Conservation (phyloP, 2,329 filamentous ascomycete genomes). For the Aphanocladium album region DNA sequence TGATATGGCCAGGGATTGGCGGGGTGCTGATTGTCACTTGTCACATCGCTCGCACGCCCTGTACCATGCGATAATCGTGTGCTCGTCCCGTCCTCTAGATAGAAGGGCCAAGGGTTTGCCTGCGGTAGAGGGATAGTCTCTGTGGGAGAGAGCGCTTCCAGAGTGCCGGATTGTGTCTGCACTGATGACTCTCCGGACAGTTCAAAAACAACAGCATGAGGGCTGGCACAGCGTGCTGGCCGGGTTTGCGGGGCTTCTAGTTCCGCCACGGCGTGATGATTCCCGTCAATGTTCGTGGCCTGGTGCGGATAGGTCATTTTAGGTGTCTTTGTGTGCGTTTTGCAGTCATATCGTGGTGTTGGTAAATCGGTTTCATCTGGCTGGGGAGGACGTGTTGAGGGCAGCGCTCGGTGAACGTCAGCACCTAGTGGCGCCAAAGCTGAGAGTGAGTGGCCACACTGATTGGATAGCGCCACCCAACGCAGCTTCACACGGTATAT, state of each 20-base stretch:
- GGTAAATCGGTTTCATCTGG: not conserved
- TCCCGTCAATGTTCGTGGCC: not conserved
- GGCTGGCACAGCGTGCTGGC: not conserved
- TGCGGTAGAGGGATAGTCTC: not conserved
- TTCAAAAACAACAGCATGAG: constrained; percentile 25
- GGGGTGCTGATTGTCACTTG: not conserved
- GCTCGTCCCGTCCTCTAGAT: constrained; percentile 20
- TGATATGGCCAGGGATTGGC: constrained; percentile 32
- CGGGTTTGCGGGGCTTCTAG: not conserved
- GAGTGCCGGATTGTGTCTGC: not conserved
- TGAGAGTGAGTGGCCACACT: not conserved
- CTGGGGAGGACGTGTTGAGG: not conserved
- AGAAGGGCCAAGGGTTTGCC: constrained; percentile 27
- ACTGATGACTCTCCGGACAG: constrained; percentile 27
- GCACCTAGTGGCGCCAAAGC: not conserved
- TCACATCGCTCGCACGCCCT: not conserved
- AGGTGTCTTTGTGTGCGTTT: not conserved
- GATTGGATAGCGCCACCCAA: not conserved
- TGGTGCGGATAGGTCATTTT: not conserved
- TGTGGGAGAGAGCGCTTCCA: not conserved
- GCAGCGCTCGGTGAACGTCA: not conserved
- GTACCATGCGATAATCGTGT: not conserved
- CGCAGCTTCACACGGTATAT: not conserved
- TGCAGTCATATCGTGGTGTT: not conserved
- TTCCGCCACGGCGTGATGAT: not conserved